Evolutionary conservation across 2,329 filamentous ascomycete species (phyloP), one percentile per base, ranked within the genome.

Genomic region (Colletotrichum spinosum): DNA sequence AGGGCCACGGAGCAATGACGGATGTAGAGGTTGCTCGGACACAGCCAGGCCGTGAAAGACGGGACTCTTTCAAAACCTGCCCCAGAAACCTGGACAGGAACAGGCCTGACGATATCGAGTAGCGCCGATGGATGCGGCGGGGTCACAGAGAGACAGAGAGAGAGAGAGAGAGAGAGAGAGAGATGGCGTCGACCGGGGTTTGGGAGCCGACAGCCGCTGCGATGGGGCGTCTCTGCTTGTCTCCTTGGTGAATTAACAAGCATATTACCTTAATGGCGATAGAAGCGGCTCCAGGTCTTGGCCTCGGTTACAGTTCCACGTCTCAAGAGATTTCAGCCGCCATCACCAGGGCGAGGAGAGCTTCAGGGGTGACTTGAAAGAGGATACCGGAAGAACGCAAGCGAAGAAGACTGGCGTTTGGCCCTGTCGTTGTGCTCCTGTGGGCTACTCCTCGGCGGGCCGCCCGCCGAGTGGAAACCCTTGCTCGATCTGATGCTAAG

Each of bases 271-370:
- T 60, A 46, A 54, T 46, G 34, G 38, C 51, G 25, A 51, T 41
- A 65, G 52, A 42, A 39, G 33, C 33, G 8, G 46, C 38, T 12
- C 51, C 35, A 35, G 10, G 46, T 34, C 37, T 10, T 39, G 57
- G 15, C 13, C 45, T 65, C 62, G 62, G 41, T 62, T 65, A 33
- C 57, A 62, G 62, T 65, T 65, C 62, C 62, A 65, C 25, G 52
- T 65, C 12, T 41, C 34, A 10, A 55, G 51, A 56, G 44, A 46
- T 8, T 34, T 41, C 51, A 15, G 17, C 13, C n/a, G 17, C n/a
- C n/a, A 42, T 8, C 41, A 49, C 48, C 48, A 48, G 44, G 15
- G 44, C 8, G 57, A 45, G 46, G 2, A 51, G 45, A 56, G 34
- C 45, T 37, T 35, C 10, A 25, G 44, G 12, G 41, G n/a, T 15